Evolutionary conservation across 805 yeast species (phyloP).

Genomic region (Ogataea angusta): DNA sequence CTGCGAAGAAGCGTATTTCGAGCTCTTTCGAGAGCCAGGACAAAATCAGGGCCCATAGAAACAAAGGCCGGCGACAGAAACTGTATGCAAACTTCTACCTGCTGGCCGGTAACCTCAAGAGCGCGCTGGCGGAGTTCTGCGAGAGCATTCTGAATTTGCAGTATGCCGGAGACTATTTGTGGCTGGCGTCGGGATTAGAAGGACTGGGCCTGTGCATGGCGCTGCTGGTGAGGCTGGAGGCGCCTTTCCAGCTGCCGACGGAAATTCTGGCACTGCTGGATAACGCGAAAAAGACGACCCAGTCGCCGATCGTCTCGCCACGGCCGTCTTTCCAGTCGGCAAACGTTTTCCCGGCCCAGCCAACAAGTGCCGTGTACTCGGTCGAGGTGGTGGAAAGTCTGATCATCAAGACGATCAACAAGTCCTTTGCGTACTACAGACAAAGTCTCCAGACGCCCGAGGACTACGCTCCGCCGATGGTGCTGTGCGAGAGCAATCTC

Average conservation of each 20-base stretch:
- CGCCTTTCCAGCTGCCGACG: conserved; percentile 48
- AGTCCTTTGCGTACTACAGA: conserved; percentile 43
- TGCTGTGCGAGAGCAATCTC: conserved; percentile 68
- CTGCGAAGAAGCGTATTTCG: conserved; percentile 27
- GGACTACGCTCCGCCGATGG: conserved; percentile 79
- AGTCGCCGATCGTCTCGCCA: conserved; percentile 42
- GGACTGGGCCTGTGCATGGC: conserved; percentile 67
- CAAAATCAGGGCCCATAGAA: conserved; percentile 38
- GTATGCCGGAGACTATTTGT: conserved; percentile 67
- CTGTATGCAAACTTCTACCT: conserved; percentile 73
- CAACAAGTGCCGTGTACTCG: conserved; percentile 18
- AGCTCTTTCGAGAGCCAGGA: conserved; percentile 35
- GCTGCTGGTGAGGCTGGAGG: conserved; percentile 54
- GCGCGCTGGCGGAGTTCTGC: conserved; percentile 69
- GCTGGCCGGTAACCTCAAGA: conserved; percentile 72
- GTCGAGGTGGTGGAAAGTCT: conserved; percentile 33
- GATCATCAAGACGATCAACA: conserved; percentile 36
- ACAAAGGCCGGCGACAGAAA: conserved; percentile 72
- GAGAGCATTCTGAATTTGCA: conserved; percentile 64
- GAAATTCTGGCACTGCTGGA: conserved; percentile 25
- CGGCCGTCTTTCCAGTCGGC: conserved; percentile 42
- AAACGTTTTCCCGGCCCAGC: conserved; percentile 11
- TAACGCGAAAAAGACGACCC: conserved; percentile 23
- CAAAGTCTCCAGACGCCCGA: conserved; percentile 54
- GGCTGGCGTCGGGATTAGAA: conserved; percentile 89